Evolutionary conservation across 371 early-diverging fungal species (phyloP).

Genomic region (Saksenaea oblongispora): DNA sequence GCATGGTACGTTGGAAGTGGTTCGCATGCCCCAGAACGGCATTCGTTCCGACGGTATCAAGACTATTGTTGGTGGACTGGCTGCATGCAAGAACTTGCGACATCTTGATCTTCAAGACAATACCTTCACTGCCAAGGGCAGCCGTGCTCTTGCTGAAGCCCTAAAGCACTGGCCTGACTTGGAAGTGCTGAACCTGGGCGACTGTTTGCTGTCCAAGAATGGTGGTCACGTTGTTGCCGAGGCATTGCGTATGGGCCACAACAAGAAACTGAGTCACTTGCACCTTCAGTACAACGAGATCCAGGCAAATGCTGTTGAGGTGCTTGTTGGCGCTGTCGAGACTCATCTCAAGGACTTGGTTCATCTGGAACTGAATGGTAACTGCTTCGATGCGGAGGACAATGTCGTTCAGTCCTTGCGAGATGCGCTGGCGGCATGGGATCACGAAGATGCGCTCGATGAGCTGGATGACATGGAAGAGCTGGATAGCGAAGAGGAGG

Average conservation of each 20-base stretch:
- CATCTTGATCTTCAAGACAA: slow-evolving; percentile 95
- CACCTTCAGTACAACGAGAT: slow-evolving; percentile 91
- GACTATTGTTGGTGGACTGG: slow-evolving; percentile 70
- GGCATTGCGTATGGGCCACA: slow-evolving; percentile 59
- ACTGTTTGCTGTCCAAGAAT: slow-evolving; percentile 81
- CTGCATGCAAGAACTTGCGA: slow-evolving; percentile 67
- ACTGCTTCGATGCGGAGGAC: slow-evolving; percentile 83
- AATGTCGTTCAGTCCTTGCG: slow-evolving; percentile 69
- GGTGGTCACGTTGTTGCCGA: slow-evolving; percentile 71
- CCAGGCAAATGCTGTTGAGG: slow-evolving; percentile 65
- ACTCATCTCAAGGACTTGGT: slow-evolving; percentile 60
- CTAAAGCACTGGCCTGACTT: slow-evolving; percentile 81
- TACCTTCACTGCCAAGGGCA: slow-evolving; percentile 88
- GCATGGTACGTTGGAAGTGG: slow-evolving; percentile 72
- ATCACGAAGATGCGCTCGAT: slow-evolving; percentile 81
- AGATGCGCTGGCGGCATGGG: slow-evolving; percentile 69
- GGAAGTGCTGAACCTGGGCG: slow-evolving; percentile 82
- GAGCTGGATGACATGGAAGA: slow-evolving; percentile 96
- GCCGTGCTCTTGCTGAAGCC: slow-evolving; percentile 77
- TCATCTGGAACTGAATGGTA: slow-evolving; percentile 89
- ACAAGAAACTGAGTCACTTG: slow-evolving; percentile 66
- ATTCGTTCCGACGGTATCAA: slow-evolving; percentile 93
- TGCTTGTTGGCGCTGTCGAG: slow-evolving; percentile 69
- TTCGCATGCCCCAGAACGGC: slow-evolving; percentile 97
- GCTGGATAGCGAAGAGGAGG: slow-evolving; percentile 69